Evolutionary conservation across 1,284 basidiomycete species (phyloP).

Genomic region (Moesziomyces globuligerus): DNA sequence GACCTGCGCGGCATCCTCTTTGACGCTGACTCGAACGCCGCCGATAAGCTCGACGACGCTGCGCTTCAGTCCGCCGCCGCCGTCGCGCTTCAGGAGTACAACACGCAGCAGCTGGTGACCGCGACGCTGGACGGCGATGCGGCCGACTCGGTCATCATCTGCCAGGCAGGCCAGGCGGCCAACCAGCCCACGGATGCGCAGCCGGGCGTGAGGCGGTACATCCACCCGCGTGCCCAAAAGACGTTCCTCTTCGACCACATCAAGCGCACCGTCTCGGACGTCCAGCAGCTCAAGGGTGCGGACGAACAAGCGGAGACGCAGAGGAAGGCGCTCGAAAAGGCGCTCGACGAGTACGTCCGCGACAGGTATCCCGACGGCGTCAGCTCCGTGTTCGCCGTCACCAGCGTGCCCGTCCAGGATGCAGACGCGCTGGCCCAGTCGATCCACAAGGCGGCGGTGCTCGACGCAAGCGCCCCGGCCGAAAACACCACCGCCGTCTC

Average conservation of each 20-base stretch:
- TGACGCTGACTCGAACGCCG: constrained; percentile 31
- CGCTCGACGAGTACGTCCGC: constrained; percentile 48
- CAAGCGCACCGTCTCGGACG: constrained; percentile 26
- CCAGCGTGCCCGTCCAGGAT: constrained; percentile 22
- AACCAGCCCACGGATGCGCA: background rate
- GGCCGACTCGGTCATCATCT: constrained; percentile 29
- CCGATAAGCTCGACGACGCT: constrained; percentile 35
- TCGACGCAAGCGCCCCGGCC: constrained; percentile 23
- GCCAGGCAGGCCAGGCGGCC: constrained; percentile 27
- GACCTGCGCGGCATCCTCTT: constrained; percentile 53
- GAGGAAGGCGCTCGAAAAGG: constrained; percentile 48
- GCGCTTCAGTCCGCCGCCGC: constrained; percentile 30
- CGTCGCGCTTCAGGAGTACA: constrained; percentile 47
- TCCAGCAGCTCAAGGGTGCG: constrained; percentile 6
- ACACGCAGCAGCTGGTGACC: constrained; percentile 50
- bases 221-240: constrained; percentile 32
- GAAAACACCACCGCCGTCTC: constrained; percentile 23
- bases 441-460: constrained; percentile 16
- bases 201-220: constrained; percentile 27
- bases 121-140: constrained; percentile 15
- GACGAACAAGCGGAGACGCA: constrained; percentile 20
- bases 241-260: constrained; percentile 45
- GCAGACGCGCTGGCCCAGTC: constrained; percentile 10
- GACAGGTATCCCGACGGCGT: constrained; percentile 61
- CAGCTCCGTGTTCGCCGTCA: constrained; percentile 44